Evolutionary conservation across 306 rosid species (phyloP).

Genomic region (Benincasa hispida): DNA sequence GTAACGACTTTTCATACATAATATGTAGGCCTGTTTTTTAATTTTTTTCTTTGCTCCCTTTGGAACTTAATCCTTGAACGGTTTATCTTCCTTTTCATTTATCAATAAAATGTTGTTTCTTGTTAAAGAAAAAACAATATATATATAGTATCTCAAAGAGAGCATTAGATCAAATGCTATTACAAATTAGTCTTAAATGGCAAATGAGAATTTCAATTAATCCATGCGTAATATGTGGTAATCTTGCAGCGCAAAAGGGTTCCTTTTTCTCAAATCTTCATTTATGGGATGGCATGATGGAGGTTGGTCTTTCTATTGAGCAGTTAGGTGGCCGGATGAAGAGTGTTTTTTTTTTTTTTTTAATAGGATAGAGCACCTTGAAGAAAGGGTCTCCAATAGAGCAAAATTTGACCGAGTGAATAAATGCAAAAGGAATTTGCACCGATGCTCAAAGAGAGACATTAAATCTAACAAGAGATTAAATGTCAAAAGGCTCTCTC

Average conservation of each 20-base stretch:
- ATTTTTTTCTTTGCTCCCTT: not conserved
- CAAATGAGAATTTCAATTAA: not conserved
- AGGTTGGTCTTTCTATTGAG: not conserved
- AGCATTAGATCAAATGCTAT: not conserved
- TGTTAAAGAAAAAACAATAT: not conserved
- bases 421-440: too few relatives aligned
- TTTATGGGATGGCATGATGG: not conserved
- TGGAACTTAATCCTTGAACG: not conserved
- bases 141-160: not conserved
- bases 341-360: too few relatives aligned
- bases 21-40: not conserved
- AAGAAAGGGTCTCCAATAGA: too few relatives aligned
- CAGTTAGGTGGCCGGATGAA: not conserved
- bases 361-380: too few relatives aligned
- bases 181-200: not conserved
- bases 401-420: too few relatives aligned
- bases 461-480: too few relatives aligned
- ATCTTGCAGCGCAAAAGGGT: not conserved
- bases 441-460: too few relatives aligned
- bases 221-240: not conserved
- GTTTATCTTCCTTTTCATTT: not conserved
- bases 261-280: not conserved
- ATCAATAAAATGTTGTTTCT: not conserved
- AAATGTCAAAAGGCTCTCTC: too few relatives aligned
- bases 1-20: not conserved